Conservation (phyloP, 1,284 basidiomycete species). For the Violaceomyces palustris region DNA sequence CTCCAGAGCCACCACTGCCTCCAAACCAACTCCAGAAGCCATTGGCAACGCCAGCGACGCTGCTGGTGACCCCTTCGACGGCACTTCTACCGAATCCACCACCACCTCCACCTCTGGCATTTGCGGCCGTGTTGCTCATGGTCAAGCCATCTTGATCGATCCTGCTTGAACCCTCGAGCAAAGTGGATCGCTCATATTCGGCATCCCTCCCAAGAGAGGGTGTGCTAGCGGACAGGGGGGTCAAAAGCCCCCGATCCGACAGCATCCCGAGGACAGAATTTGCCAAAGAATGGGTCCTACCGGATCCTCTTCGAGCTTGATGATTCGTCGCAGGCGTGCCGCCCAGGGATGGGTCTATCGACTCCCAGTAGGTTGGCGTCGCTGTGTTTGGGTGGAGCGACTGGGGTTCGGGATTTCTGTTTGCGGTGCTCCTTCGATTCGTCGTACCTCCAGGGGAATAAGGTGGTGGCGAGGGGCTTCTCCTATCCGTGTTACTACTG, state of each 20-base stretch:
- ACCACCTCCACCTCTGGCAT: not conserved
- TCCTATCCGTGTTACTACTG: too few species aligned
- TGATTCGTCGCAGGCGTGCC: conserved; percentile 15
- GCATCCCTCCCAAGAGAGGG: not conserved
- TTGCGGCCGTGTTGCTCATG: not conserved
- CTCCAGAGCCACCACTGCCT: conserved; percentile 62
- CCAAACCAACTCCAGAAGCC: not conserved
- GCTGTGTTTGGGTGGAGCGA: too few species aligned
- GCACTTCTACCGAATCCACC: not conserved
- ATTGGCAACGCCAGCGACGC: not conserved
- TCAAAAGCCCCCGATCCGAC: conserved; percentile 32
- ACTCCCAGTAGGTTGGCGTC: too few species aligned
- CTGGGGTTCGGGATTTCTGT: too few species aligned
- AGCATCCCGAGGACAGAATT: conserved; percentile 41
- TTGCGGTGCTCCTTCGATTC: too few species aligned
- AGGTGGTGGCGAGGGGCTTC: too few species aligned
- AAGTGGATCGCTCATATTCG: too few species aligned
- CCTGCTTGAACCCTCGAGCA: too few species aligned
- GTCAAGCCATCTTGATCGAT: too few species aligned
- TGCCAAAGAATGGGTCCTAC: conserved; percentile 31
- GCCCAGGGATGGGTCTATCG: conserved; percentile 13
- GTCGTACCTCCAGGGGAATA: too few species aligned
- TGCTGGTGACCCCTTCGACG: not conserved
- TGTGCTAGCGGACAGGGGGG: conserved; percentile 7
- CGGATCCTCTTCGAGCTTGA: conserved; percentile 26